Base-by-base conservation (phyloP, 2,329 filamentous ascomycete species). In the Dothidotthia symphoricarpi region DNA sequence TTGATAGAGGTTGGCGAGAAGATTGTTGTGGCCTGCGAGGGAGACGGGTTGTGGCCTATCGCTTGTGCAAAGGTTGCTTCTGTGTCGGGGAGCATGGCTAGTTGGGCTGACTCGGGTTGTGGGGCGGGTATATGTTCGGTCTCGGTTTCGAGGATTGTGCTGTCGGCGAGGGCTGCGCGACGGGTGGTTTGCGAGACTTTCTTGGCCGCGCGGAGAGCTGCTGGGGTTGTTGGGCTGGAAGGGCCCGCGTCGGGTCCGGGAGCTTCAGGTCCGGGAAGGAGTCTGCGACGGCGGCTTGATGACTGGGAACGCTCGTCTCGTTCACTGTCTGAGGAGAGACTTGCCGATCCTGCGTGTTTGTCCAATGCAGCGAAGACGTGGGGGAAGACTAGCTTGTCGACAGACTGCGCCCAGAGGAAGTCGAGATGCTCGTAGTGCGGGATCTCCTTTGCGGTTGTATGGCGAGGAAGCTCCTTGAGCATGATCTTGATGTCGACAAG, bases 371-470 rank as follows among this genome's bases (percentile, higher is more conserved):
- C 85, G 48, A 95, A 90, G 2, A 98, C 88, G 61, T 95, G 88
- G 12, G 83, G 86, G 59, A 96, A 96, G 3, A 97, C 91, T 35
- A 89, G 80, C 1, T 76, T 73, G 51, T 95, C 79, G 6, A 95
- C 86, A 56, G 96, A 89, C 25, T 81, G 75, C 0, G 87, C 93
- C 93, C 93, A 98, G 1, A 98, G 74, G 57, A 98, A 95, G 66
- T 98, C 93, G 16, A 98, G 79, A 66, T 98, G 93, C 66, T 98
- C 93, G 65, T 95, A 98, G 62, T 95, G 88, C 0, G 85, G 81
- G 28, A 98, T 86, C 59, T 91, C 85, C 25, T 83, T 93, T 1
- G 88, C 88, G 2, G 91, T 77, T 0, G 93, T 97, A 63, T 88
- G 86, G 15, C 76, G 75, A 0, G 93, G 93, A 10, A 98, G 75